Evolutionary conservation across 2,329 filamentous ascomycete species (phyloP), one percentile per base, ranked within the genome.

Genomic region (Neobulgaria alba): DNA sequence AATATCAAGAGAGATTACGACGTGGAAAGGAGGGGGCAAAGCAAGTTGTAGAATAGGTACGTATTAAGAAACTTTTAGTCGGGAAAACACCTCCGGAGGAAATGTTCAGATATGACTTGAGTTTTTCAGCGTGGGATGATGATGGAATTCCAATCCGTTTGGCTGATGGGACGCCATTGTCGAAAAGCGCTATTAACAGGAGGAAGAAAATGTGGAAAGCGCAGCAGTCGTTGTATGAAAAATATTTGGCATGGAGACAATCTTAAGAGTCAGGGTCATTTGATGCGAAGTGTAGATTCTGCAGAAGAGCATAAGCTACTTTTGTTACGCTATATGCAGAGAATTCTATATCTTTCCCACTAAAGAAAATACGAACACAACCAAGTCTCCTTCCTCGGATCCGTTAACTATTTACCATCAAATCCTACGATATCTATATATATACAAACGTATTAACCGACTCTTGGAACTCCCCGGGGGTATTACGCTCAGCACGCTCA

Each of bases 81-180:
- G 38, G 42, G 7, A 31, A 20, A 38, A 41, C 23, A 16, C 34
- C 38, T 32, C 42, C 42, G 31, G 20, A 45, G 29, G 38, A 45
- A 35, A 45, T 45, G 34, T 45, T 45, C 17, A 19, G 34, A 32
- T 34, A 34, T 34, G 42, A 45, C 18, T 23, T 23, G 3, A 35
- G 21, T 32, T 45, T 45, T 31, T 41, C 42, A 31, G 34, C 21
- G 16, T 45, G 42, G 38, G 42, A 45, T 41, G 42, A 41, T 10
- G 29, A 45, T 40, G 42, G 42, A 9, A 35, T 45, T 19, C 42
- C 42, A 26, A 41, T 35, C 18, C 34, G 30, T 36, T 33, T 39
- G 36, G 36, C 33, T n/a, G 31, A 43, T 33, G 41, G 41, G 36
- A 40, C 38, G 20, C 15, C 32, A 34, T 12, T 40, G 20, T 40